A percentile compares a stretch with the other conserved stretches of the same genome.
Evolutionary conservation across 768 basidiomycete species (phyloP).

Genomic region (Coprinopsis strossmayeri): DNA sequence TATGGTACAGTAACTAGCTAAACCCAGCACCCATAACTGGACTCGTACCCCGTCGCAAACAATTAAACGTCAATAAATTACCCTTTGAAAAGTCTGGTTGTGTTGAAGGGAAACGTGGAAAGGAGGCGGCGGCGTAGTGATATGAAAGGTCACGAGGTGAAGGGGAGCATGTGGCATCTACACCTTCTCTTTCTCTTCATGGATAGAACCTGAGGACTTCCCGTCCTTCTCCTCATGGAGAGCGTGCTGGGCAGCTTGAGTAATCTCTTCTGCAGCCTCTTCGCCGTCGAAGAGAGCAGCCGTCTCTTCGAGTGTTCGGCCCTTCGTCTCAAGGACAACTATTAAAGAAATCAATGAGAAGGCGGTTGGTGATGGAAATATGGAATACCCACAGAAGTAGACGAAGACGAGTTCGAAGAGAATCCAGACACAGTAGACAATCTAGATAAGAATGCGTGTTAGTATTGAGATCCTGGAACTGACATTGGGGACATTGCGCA

Average conservation of each 20-base stretch:
- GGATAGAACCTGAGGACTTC: conserved; percentile 23
- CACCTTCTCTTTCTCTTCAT: conserved; percentile 19
- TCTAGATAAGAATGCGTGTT: conserved; percentile 8
- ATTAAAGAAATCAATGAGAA: conserved; percentile 1
- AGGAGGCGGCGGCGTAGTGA: too few species aligned
- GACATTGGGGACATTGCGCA: background rate
- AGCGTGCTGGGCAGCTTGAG: conserved; percentile 15
- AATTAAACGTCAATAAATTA: too few species aligned
- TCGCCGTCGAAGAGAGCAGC: conserved; percentile 74
- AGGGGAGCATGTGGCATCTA: conserved; percentile 15
- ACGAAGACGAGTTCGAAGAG: conserved; percentile 57
- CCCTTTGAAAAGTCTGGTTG: too few species aligned
- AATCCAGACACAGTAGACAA: conserved; percentile 71
- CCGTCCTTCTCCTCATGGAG: conserved; percentile 25
- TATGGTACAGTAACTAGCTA: too few species aligned
- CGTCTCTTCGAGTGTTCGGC: conserved; percentile 75
- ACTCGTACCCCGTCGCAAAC: too few species aligned
- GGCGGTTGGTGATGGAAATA: background rate
- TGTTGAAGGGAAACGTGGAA: too few species aligned
- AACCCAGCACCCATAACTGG: too few species aligned
- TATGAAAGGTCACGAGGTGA: background rate
- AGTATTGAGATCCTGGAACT: background rate
- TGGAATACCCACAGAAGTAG: conserved; percentile 39
- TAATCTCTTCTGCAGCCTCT: conserved; percentile 34
- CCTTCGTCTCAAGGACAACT: conserved; percentile 65